Evolutionary conservation across 2,329 filamentous ascomycete genomes (phyloP).

Genomic region (Colletotrichum liaoningense): DNA sequence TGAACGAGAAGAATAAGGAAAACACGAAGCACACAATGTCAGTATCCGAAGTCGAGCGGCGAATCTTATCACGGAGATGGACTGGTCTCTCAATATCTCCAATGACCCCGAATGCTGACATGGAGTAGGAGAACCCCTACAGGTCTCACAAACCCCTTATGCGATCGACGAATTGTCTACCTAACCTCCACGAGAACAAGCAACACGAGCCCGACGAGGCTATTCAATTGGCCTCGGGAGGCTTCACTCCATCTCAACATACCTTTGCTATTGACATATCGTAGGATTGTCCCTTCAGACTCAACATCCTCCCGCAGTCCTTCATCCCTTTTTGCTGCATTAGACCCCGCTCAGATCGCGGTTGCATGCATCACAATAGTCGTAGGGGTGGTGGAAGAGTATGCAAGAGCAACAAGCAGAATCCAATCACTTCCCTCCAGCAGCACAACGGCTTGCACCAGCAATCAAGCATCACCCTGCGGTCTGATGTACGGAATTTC

Average conservation of each 20-base stretch:
- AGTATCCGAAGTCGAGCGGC: neutral
- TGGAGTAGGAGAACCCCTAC: neutral
- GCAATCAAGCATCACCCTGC: conserved; percentile 13
- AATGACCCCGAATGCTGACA: neutral
- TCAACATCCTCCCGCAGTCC: conserved; percentile 1
- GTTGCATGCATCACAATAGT: conserved; percentile 13
- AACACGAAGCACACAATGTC: neutral
- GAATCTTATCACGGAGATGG: neutral
- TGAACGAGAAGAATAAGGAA: neutral
- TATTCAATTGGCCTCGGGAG: neutral
- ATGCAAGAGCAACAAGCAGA: neutral
- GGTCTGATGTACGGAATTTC: conserved; percentile 8
- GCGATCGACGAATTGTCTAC: neutral
- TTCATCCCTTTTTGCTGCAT: conserved; percentile 28
- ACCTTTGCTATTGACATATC: neutral
- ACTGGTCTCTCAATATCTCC: neutral
- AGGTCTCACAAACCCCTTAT: neutral
- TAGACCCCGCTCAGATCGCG: conserved; percentile 7
- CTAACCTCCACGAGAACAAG: neutral
- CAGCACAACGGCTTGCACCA: neutral
- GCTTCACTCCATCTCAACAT: neutral
- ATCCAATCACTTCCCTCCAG: neutral
- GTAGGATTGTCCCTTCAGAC: neutral
- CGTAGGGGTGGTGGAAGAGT: neutral
- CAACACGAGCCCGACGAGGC: neutral